Base-by-base conservation (phyloP, 441 rosid genomes). In the Corymbia calophylla region DNA sequence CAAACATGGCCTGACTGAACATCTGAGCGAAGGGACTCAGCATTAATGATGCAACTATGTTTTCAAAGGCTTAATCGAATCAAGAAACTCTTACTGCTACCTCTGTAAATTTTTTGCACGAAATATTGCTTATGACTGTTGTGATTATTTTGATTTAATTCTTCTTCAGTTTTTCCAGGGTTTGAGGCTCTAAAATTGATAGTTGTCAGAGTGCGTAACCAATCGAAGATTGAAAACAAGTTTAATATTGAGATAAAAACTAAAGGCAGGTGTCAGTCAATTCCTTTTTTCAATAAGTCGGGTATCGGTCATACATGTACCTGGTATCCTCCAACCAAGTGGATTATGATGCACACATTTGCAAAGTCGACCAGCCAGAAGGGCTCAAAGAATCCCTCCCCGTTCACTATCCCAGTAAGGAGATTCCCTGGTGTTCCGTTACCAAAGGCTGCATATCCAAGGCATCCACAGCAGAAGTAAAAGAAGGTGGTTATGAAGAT, bases 381-480 rank as follows among this genome's bases (percentile, higher is more conserved):
- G 35, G 98, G 99, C 90, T 97, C 98, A 23, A 92, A 95, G 92
- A 97, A 97, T 48, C 98, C 98, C 1, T 94, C 95, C 68, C 97
- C 99, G 14, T 98, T 93, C 90, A 97, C 98, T 2, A 94, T 94
- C 62, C 97, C 99, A 11, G 99, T 95, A 90, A 97, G 92, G 77
- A 97, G 95, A 92, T 97, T 97, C 70, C 99, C 99, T 0, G 98
- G 98, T 1, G 98, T 95, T 4, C 68, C 27, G 55, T 93, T 90
- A 21, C 98, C 98, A 70, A 96, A 96, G 49, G 99, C 97, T 17
- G 99, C 99, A 86, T 96, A 97, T 23, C 99, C 98, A 2, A 95
- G 94, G 93, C 98, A 95, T 82, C 96, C 99, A 68, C 98, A 97
- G 48, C 96, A 95, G 39, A 96, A 91, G 91, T 94, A 97, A 93